Evolutionary conservation across 192 early-diverging fungal species (phyloP), one percentile per base, ranked within the genome.

Genomic region (Coemansia sp.): DNA sequence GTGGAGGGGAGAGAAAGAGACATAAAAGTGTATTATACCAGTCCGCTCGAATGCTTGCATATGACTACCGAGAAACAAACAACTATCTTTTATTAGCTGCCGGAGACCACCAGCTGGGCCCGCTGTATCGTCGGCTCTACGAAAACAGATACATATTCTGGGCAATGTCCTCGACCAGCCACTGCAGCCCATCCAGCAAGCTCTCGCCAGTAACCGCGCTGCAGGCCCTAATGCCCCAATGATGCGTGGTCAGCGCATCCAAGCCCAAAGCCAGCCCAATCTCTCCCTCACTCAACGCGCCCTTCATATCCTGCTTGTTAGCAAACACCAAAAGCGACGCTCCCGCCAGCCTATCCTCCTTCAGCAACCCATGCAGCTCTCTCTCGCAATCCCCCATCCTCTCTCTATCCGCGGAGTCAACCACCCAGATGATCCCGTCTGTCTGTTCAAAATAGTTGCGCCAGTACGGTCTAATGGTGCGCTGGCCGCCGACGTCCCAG

Each of bases 391-490:
- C 90, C 25, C 86, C 77, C 63, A 97, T 77, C 16, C 97, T 75
- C 32, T 86, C 72, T 48, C 88, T 65, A 72, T 99, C 97, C 13
- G 91, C 92, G 35, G 91, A 90, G 64, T 99, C 97, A 14, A 99
- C 94, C 0, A 99, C 97, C 95, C 95, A 99, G 23, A 98, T 89
- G 14, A 99, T 71, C 0, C 90, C 97, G 63, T 99, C 97, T 0
- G 97, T 99, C 58, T 96, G 91, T 69, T 99, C 97, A 87, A 99
- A 99, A 66, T 99, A 99, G 83, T 99, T 99, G 29, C 95, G 81
- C 97, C 97, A 99, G 74, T 97, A 99, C 5, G 93, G 89, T 60
- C 97, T 85, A 65, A 99, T 96, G 4, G 92, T 92, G 62, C 91
- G 91, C 73, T 99, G 97, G 0, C 97, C 97, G 36, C 97, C 97